These are phyloP conservation scores for Inga laurina DNA, from an alignment of 306 rosid genomes.

Conservation along the genomic window DNA sequence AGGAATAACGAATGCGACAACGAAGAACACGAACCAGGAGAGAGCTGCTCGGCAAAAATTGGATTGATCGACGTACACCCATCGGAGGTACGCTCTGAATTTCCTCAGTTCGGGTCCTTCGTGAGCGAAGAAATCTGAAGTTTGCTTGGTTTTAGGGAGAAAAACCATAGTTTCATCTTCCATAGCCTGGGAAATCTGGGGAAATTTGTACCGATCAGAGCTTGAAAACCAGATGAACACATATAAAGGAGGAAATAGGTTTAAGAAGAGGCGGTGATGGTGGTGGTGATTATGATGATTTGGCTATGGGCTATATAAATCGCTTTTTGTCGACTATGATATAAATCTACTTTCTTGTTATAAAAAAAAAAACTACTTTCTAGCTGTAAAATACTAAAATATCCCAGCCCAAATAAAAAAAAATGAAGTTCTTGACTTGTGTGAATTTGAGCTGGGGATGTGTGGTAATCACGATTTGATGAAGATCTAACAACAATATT, in stretches of 20 bases:
- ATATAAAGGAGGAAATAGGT: conserved; percentile 10
- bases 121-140: background rate
- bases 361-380: background rate
- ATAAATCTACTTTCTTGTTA: too few species aligned
- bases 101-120: conserved; percentile 52
- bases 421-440: background rate
- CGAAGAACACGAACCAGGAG: conserved; percentile 72
- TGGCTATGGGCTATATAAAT: background rate
- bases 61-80: conserved; percentile 79
- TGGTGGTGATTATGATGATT: background rate
- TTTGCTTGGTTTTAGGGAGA: conserved; percentile 6
- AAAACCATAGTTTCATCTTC: conserved; percentile 45
- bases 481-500: background rate
- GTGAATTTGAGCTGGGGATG: background rate
- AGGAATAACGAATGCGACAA: conserved; percentile 60
- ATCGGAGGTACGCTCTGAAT: conserved; percentile 54
- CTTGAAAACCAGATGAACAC: conserved; percentile 22
- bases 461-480: background rate
- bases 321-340: background rate
- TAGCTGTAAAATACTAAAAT: background rate
- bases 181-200: conserved; percentile 37
- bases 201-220: conserved; percentile 2
- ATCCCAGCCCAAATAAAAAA: background rate
- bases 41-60: conserved; percentile 40
- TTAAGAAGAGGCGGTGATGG: background rate